Evolutionary conservation across 2,329 filamentous ascomycete genomes (phyloP), one percentile per base, ranked within the genome.

Genomic region (Trichoderma polysporum): DNA sequence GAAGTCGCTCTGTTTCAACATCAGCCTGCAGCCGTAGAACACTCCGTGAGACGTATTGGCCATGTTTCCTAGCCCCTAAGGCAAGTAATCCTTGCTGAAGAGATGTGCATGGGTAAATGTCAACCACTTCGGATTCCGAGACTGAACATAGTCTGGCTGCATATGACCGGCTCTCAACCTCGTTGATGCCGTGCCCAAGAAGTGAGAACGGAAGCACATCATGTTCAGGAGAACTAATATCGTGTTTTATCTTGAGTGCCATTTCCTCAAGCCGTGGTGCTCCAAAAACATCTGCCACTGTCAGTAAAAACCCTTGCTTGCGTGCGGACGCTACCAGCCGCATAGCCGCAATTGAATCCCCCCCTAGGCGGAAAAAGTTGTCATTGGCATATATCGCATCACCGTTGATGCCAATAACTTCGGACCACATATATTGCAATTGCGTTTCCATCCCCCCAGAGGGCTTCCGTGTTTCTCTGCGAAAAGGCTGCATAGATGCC

Each of bases 261-360:
- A 47, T 50, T 19, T 60, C 29, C 25, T 49, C 27, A 13, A 60
- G 39, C n/a, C 33, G 57, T 4, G 52, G 49, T 13, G 49, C 47
- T 27, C 35, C 25, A 13, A 56, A 60, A 13, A 62, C 27, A 53
- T 59, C 22, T 5, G 63, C 56, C 27, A 62, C 54, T 27, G 35
- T 66, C 17, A 50, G 19, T 22, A 56, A 68, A 61, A 0, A 61
- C 27, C 72, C 72, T 2, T 69, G 70, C 37, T 72, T 71, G 33
- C 75, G 71, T 19, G 73, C 74, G 25, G 72, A 66, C 17, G 83
- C 80, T 6, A 76, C 76, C 31, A 80, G 72, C 1, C 73, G 71
- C 75, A 82, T 81, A 19, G 79, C 78, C 0, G 70, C 71, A 27
- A 81, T 79, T 8, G 79, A 81, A 60, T 82, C 79, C 8, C 80